Evolutionary conservation across 352 stramenopile genomes (phyloP), one percentile per base, ranked within the genome.

Genomic region (Aphanomyces invadans): DNA sequence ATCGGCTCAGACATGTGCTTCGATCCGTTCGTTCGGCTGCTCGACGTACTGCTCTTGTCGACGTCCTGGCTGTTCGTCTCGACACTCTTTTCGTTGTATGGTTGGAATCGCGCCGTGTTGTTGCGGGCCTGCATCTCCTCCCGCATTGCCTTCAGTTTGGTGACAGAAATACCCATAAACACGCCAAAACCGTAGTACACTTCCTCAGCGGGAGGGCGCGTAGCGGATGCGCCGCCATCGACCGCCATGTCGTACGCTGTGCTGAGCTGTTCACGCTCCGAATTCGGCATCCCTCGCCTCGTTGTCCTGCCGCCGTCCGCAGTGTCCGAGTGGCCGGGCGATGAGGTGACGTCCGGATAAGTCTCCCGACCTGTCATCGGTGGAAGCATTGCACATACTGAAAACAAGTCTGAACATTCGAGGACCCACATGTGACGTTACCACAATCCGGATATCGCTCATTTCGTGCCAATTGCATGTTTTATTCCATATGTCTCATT

Each of bases 171-270:
- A 0, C 85, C 85, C 81, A 94, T 94, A 71, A 94, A 94, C 36
- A 94, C 85, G 56, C 85, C 85, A 48, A 94, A 94, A 56, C 85
- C 85, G 73, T 94, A 94, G 80, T 94, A 94, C 0, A 94, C 75
- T 72, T 94, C 90, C 65, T 92, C 80, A 17, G 60, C 46, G n/a
- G 60, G 60, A 11, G 39, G n/a, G 12, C 31, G 11, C 32, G 38
- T 26, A 7, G n/a, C 42, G 26, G 10, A n/a, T 10, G 26, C 44
- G 10, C 60, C 48, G 17, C 38, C 60, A 26, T 67, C 60, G 49
- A 67, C 54, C 4, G 60, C 60, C 33, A 67, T 51, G 38, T 67
- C 60, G 23, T 67, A 67, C 42, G 60, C 60, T 17, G 60, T 59
- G 38, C 38, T 67, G n/a, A 67, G 49, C 32, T 67, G 39, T 44